Evolutionary conservation across 345 rosid genomes (phyloP).

Genomic region (Nasturtium officinale): DNA sequence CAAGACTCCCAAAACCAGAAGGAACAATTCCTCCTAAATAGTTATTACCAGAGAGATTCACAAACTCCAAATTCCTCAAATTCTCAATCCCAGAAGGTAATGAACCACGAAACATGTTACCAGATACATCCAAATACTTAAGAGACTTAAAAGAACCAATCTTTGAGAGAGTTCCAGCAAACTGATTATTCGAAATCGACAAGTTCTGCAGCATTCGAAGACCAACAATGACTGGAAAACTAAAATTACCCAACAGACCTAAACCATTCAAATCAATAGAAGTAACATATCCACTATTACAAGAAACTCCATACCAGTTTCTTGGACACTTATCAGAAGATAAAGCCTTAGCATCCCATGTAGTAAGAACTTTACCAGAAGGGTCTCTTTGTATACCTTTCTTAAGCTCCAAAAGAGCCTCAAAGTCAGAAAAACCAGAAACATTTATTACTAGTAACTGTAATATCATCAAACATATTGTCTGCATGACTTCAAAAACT

Average conservation of each 20-base stretch:
- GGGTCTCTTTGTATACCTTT: constrained; percentile 67
- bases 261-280: constrained; percentile 62
- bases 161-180: constrained; percentile 67
- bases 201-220: constrained; percentile 65
- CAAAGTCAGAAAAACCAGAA: constrained; percentile 65
- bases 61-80: constrained; percentile 48
- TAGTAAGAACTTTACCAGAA: constrained; percentile 55
- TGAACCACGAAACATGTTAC: constrained; percentile 58
- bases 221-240: constrained; percentile 57
- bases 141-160: constrained; percentile 59
- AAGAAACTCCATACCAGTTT: constrained; percentile 78
- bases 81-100: constrained; percentile 53
- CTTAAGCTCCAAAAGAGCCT: constrained; percentile 75
- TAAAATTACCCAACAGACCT: constrained; percentile 69
- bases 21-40: constrained; percentile 59
- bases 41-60: constrained; percentile 63
- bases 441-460: constrained; percentile 46
- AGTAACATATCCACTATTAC: constrained; percentile 60
- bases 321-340: constrained; percentile 69
- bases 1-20: constrained; percentile 53
- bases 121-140: constrained; percentile 59
- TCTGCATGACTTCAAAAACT: constrained; percentile 60
- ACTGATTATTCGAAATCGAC: constrained; percentile 65
- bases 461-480: constrained; percentile 47
- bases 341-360: constrained; percentile 73